Evolutionary conservation across 2,329 filamentous ascomycete species (phyloP).

Genomic region (Arthrobotrys pseudoclavata): DNA sequence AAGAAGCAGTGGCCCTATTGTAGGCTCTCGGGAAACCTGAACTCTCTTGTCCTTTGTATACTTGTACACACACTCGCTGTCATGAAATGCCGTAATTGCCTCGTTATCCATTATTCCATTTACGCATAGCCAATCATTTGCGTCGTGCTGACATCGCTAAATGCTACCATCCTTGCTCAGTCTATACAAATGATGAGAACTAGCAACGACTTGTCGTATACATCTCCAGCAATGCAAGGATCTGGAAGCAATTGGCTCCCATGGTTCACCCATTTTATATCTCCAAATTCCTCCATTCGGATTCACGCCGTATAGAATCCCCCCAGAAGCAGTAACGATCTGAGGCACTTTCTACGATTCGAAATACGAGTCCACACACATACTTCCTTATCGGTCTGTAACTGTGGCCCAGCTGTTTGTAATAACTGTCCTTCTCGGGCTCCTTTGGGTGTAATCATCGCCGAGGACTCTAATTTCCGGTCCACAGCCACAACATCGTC

Average conservation of each 20-base stretch:
- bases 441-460: no score
- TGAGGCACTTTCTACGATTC: neutral
- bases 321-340: neutral
- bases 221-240: neutral
- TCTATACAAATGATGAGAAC: neutral
- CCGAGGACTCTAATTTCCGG: no score
- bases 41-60: neutral
- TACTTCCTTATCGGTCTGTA: neutral
- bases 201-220: neutral
- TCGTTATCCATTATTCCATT: neutral
- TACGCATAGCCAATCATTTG: neutral
- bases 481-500: neutral
- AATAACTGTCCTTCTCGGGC: no score
- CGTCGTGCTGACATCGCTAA: neutral
- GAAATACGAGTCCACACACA: neutral
- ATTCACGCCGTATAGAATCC: neutral
- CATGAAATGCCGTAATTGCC: neutral
- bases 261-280: neutral
- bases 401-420: neutral
- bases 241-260: neutral
- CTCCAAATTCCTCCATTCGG: neutral
- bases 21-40: neutral
- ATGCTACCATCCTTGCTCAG: neutral
- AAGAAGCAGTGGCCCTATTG: neutral
- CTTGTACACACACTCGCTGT: neutral